Evolutionary conservation across 768 basidiomycete genomes (phyloP).

Genomic region (Phanerodontia chrysosporium): DNA sequence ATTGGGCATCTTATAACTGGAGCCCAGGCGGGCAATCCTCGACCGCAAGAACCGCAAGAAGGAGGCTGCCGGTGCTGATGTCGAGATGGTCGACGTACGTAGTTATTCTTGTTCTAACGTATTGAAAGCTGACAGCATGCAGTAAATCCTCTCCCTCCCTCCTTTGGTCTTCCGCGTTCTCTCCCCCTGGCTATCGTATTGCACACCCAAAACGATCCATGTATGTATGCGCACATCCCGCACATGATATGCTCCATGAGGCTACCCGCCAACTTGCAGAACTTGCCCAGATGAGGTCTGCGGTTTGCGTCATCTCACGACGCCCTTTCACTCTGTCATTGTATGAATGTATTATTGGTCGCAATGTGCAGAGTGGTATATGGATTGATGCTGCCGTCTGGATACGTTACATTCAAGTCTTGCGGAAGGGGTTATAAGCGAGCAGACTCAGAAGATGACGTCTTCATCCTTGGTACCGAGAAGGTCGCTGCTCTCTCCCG

Average conservation of each 20-base stretch:
- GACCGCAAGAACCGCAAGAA: constrained; percentile 85
- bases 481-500: constrained; percentile 47
- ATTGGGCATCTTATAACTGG: neutral
- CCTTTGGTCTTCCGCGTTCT: constrained; percentile 33
- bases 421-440: neutral
- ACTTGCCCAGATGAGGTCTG: constrained; percentile 7
- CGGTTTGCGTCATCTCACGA: neutral
- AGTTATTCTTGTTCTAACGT: neutral
- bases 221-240: constrained; percentile 55
- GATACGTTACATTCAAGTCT: neutral
- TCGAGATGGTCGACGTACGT: constrained; percentile 80
- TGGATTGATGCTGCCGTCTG: neutral
- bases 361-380: constrained; percentile 13
- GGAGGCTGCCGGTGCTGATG: constrained; percentile 40
- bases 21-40: constrained; percentile 75
- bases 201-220: constrained; percentile 51
- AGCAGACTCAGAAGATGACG: constrained; percentile 73
- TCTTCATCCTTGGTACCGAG: constrained; percentile 87
- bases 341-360: constrained; percentile 6
- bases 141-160: constrained; percentile 9
- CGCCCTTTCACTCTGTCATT: neutral
- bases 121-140: constrained; percentile 13
- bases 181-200: constrained; percentile 24
- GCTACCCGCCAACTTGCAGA: constrained; percentile 13
- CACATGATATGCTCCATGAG: constrained; percentile 56